Percentiles rank a stretch among this genome's conserved stretches.
phyloP scores from a whole-genome alignment of 208 protist genomes.

The Crithidia expoeki region DNA sequence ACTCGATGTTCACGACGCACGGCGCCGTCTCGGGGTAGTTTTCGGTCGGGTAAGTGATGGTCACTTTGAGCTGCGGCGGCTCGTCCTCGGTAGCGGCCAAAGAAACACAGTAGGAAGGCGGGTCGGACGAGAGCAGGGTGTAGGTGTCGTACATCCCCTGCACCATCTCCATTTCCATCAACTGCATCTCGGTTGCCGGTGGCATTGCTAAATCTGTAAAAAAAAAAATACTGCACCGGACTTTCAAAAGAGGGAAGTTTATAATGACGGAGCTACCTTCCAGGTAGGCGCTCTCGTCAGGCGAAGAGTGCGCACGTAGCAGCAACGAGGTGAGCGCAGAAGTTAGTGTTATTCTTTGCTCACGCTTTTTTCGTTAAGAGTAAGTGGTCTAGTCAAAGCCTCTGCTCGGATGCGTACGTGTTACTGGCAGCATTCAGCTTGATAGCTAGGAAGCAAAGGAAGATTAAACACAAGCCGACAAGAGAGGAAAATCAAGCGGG shows the following conservation, averaged over 20 bases:
- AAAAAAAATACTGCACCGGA: constrained; percentile 7
- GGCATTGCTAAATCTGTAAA: constrained; percentile 47
- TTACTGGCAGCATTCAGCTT: no score
- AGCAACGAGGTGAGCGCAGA: no score
- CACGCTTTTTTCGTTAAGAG: no score
- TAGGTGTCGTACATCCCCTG: constrained; percentile 91
- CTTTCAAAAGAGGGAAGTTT: neutral
- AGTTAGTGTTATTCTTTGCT: no score
- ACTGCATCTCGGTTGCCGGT: constrained; percentile 71
- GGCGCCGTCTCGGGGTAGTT: constrained; percentile 74
- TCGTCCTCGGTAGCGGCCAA: constrained; percentile 69
- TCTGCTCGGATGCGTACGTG: no score
- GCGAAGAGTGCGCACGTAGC: no score
- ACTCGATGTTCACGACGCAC: constrained; percentile 60
- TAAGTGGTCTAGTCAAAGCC: no score
- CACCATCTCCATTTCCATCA: constrained; percentile 94
- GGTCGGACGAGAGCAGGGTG: constrained; percentile 64
- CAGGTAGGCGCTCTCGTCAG: no score
- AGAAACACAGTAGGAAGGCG: constrained; percentile 79
- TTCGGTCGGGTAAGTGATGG: constrained; percentile 67
- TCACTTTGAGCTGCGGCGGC: constrained; percentile 77
- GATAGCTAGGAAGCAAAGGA: no score
- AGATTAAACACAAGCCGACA: no score
- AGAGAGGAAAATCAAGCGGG: no score
- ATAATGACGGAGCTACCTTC: no score